Base-by-base conservation (phyloP, 2,329 filamentous ascomycete genomes). In the Simplicillium aogashimaense region DNA sequence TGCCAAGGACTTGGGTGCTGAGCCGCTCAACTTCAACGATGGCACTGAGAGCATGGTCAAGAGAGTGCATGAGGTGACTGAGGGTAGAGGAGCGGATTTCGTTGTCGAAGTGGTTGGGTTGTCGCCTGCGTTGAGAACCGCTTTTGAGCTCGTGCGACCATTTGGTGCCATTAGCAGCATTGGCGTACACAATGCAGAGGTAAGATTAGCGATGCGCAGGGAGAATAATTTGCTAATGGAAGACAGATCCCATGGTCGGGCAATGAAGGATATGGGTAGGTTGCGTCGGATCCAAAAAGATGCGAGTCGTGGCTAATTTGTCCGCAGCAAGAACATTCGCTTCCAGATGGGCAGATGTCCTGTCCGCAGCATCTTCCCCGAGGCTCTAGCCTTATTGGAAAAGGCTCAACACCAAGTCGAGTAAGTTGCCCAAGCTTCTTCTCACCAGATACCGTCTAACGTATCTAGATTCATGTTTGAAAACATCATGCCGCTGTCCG, bases 1-100 rank as follows among this genome's bases (percentile, higher is more conserved):
- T 33, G 89, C 88, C 17, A 74, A 69, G 55, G 70, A 66, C 3
- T 67, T 95, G 1, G 88, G 88, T 3, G 89, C 86, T 3, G 86
- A 90, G 59, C 81, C 86, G 1, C 78, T 88, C 61, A 89, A 94
- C 57, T 90, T 90, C 60, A 63, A 73, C 53, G 77, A 67, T 2
- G 76, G 86, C 44, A 71, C 70, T 36, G 76, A 80, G 31, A 76
- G 71, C 3, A 70, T 94, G 57, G 64, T 79, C 41, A 69, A 73
- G 49, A 74, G 82, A 39, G 79, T 95, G 39, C 78, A 78, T 53
- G 82, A 85, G 49, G 74, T 81, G 36, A 92, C 86, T 0, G 71
- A 83, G 13, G 87, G 87, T 7, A 72, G 89, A 31, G 89, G 89
- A 7, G 88, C 88, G 12, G 89, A 95, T 61, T 78, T 86, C 14